Conservation (phyloP, 805 yeast genomes). For the Metschnikowia matae region DNA sequence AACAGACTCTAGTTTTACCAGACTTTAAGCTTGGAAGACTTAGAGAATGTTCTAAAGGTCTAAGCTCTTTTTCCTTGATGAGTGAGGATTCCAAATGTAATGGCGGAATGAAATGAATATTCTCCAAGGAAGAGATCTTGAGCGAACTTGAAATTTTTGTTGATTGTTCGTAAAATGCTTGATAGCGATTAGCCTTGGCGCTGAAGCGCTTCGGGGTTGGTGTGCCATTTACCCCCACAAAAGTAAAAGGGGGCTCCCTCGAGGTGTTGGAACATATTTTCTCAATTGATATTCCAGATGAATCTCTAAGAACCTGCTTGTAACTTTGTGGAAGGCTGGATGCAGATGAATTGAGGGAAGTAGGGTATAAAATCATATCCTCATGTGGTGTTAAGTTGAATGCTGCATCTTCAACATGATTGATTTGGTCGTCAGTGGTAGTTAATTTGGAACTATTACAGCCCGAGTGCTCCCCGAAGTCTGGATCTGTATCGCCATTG, state of each 20-base stretch:
- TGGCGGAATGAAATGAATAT: conserved; percentile 16
- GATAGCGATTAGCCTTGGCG: conserved; percentile 46
- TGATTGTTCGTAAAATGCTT: conserved; percentile 45
- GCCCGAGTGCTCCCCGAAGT: not conserved
- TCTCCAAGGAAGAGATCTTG: conserved; percentile 32
- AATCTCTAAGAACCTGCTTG: not conserved
- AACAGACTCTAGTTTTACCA: not conserved
- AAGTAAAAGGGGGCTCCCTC: conserved; percentile 22
- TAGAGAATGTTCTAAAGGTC: conserved; percentile 19
- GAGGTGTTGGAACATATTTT: conserved; percentile 34
- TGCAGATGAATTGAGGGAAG: conserved; percentile 33
- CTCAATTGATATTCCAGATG: conserved; percentile 21
- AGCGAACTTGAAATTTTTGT: conserved; percentile 42
- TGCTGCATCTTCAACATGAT: not conserved
- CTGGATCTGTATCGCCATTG: conserved; percentile 11
- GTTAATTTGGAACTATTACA: not conserved
- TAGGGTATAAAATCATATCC: conserved; percentile 1
- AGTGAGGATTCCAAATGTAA: not conserved
- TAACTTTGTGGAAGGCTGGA: conserved; percentile 25
- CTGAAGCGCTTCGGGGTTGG: conserved; percentile 30
- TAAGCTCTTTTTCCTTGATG: not conserved
- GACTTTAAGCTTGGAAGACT: conserved; percentile 21
- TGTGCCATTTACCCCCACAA: conserved; percentile 9
- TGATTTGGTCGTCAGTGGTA: not conserved
- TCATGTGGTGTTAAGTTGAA: not conserved